A percentile compares a stretch with the other conserved stretches of the same genome.
Conservation (phyloP, 768 basidiomycete genomes). For the Boletus rubescentipes region DNA sequence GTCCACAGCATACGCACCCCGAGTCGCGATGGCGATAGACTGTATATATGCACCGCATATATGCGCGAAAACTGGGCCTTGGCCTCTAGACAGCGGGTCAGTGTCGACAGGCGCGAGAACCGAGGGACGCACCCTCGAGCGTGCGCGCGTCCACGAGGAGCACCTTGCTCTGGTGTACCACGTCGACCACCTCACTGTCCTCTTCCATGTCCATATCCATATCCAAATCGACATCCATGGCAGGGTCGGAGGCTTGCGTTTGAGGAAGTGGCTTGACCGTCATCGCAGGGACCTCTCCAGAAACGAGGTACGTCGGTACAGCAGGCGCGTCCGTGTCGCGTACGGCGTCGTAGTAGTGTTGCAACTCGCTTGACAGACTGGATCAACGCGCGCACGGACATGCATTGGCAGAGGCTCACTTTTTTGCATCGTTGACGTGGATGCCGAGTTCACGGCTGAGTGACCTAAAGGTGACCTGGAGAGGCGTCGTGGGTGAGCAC, state of each 20-base stretch:
- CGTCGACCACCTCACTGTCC: slow-evolving; percentile 39
- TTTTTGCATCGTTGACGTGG: slow-evolving; percentile 78
- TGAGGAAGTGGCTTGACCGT: not conserved
- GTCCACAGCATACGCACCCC: slow-evolving; percentile 32
- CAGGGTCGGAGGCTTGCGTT: slow-evolving; percentile 8
- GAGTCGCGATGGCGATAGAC: slow-evolving; percentile 64
- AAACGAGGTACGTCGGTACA: slow-evolving; percentile 70
- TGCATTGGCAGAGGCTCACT: slow-evolving; percentile 38
- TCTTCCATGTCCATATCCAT: slow-evolving; percentile 44
- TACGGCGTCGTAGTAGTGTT: slow-evolving; percentile 50
- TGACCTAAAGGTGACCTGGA: slow-evolving; percentile 75
- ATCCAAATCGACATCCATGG: slow-evolving; percentile 18
- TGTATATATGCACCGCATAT: slow-evolving; percentile 65
- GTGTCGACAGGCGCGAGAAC: not conserved
- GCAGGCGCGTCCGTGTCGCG: slow-evolving; percentile 29
- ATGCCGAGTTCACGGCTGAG: slow-evolving; percentile 69
- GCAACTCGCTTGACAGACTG: slow-evolving; percentile 53
- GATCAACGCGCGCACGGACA: not conserved
- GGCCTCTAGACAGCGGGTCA: slow-evolving; percentile 38
- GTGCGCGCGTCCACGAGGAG: slow-evolving; percentile 62
- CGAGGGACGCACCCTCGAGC: slow-evolving; percentile 53
- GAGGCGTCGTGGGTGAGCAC: not conserved
- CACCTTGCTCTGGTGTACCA: slow-evolving; percentile 47
- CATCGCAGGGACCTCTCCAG: slow-evolving; percentile 47
- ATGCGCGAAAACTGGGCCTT: slow-evolving; percentile 53